These are phyloP conservation scores for Plasmodium cynomolgi DNA, from an alignment of 169 alveolate genomes.

Conservation along the genomic window DNA sequence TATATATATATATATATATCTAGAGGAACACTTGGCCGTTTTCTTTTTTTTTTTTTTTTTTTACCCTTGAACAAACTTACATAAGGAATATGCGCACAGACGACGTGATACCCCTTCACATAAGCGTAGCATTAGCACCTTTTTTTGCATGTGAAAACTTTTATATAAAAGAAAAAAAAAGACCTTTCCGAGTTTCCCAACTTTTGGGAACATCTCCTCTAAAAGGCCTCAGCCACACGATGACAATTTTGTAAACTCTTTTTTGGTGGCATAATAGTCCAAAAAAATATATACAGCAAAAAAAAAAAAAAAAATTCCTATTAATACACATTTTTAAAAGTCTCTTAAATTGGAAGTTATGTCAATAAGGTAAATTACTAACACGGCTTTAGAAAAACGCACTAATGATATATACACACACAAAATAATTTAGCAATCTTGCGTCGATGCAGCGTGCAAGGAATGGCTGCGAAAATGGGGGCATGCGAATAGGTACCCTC, in stretches of 20 bases:
- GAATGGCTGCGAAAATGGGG: neutral
- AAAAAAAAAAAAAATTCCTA: neutral
- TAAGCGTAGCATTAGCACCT: neutral
- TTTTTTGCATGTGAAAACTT: neutral
- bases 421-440: neutral
- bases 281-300: neutral
- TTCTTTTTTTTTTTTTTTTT: no score
- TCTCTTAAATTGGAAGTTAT: neutral
- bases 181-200: neutral
- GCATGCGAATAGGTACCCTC: neutral
- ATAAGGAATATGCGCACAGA: neutral
- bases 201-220: neutral
- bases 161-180: neutral
- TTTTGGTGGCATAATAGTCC: neutral
- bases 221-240: neutral
- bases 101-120: neutral
- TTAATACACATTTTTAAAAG: neutral
- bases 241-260: neutral
- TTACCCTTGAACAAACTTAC: neutral
- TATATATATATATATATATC: no score
- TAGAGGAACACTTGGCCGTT: neutral
- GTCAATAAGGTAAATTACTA: neutral
- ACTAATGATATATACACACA: neutral
- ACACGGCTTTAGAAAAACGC: neutral
- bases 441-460: neutral